phyloP scores from a whole-genome alignment of 805 yeast genomes.

The Lachancea dasiensis region DNA sequence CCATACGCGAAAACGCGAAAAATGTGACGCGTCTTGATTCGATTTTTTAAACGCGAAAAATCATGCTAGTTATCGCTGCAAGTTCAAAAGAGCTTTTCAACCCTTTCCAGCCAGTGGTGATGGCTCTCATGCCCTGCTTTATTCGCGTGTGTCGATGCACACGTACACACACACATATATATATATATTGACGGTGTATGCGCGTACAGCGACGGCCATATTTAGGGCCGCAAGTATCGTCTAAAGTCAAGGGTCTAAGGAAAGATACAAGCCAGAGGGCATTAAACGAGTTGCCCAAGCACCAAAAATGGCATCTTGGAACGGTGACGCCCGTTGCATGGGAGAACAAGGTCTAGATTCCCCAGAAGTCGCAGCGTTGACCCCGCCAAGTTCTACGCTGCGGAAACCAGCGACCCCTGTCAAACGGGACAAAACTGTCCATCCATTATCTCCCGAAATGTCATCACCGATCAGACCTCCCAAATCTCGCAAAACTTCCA shows the following conservation, averaged over 20 bases:
- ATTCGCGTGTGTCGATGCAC: too few relatives aligned
- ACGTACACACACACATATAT: too few relatives aligned
- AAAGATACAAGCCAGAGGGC: too few relatives aligned
- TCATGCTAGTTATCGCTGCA: too few relatives aligned
- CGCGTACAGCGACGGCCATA: too few relatives aligned
- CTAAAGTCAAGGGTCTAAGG: too few relatives aligned
- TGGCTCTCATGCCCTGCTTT: too few relatives aligned
- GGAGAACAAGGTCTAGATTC: background rate
- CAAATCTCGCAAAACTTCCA: conserved; percentile 22
- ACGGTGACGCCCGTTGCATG: background rate
- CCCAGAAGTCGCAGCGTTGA: conserved; percentile 6
- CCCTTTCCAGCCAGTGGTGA: too few relatives aligned
- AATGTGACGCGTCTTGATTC: background rate
- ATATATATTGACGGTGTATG: too few relatives aligned
- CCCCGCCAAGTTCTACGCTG: conserved; percentile 28
- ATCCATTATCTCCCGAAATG: conserved; percentile 29
- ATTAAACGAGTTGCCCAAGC: too few relatives aligned
- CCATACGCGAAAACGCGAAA: background rate
- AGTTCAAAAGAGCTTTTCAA: too few relatives aligned
- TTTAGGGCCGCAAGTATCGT: too few relatives aligned
- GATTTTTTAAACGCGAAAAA: background rate
- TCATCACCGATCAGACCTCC: conserved; percentile 30
- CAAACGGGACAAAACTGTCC: conserved; percentile 6
- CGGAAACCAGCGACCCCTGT: conserved; percentile 12
- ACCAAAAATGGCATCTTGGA: conserved; percentile 2